phyloP scores from a whole-genome alignment of 441 rosid species.

The Flueggea neowawraea region DNA sequence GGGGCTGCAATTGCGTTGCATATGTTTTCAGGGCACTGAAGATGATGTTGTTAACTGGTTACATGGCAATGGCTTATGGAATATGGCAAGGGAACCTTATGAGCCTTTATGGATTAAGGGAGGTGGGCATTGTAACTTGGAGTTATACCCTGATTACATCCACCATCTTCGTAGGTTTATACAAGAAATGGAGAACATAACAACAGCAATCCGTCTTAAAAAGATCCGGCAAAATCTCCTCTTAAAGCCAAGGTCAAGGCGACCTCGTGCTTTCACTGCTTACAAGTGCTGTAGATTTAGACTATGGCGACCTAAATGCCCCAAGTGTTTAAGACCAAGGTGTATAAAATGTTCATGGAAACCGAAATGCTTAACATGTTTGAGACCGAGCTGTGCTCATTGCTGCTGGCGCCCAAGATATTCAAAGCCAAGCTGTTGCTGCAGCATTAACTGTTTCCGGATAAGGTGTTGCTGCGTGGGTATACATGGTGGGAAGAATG shows the following conservation, averaged over 20 bases:
- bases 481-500: constrained; percentile 15
- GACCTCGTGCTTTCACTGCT: neutral
- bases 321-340: constrained; percentile 26
- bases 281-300: constrained; percentile 48
- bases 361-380: constrained; percentile 28
- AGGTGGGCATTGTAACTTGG: constrained; percentile 98
- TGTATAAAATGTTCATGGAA: constrained; percentile 34
- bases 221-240: constrained; percentile 59
- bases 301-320: constrained; percentile 49
- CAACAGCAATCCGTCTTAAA: constrained; percentile 62
- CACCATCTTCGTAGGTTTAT: constrained; percentile 76
- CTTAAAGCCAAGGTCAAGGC: constrained; percentile 28
- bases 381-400: constrained; percentile 10
- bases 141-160: constrained; percentile 90
- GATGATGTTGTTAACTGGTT: constrained; percentile 97
- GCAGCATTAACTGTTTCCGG: constrained; percentile 39
- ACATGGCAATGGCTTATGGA: constrained; percentile 91
- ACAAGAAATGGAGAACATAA: constrained; percentile 86
- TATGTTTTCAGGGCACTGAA: constrained; percentile 93
- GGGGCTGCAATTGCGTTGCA: neutral
- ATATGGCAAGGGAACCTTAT: constrained; percentile 80
- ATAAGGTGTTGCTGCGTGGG: constrained; percentile 33
- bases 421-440: constrained; percentile 10
- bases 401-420: constrained; percentile 23
- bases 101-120: constrained; percentile 99